Evolutionary conservation across 1,284 basidiomycete genomes (phyloP).

Genomic region (Austropuccinia psidii): DNA sequence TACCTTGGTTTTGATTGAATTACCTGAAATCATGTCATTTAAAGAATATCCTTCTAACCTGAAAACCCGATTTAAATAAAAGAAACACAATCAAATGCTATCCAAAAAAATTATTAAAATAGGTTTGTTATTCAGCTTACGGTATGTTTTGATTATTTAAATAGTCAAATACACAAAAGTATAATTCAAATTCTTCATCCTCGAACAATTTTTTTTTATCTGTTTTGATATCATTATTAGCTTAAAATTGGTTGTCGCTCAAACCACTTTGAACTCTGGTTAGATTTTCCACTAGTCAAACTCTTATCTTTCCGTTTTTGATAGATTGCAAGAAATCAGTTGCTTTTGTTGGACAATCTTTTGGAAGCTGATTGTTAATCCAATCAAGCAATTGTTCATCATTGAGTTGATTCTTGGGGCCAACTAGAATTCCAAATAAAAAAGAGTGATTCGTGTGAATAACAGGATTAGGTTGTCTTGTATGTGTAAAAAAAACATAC

Average conservation of each 20-base stretch:
- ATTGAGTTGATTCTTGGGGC: no score
- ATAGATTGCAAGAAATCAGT: conserved; percentile 40
- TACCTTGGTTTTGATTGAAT: conserved; percentile 8
- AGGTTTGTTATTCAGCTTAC: no score
- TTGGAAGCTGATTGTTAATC: conserved; percentile 58
- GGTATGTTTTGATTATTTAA: conserved; percentile 20
- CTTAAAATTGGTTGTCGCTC: conserved; percentile 29
- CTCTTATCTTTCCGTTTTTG: conserved; percentile 39
- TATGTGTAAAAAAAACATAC: no score
- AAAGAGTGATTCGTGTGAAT: no score
- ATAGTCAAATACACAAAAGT: conserved; percentile 20
- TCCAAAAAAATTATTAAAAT: no score
- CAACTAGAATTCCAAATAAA: no score
- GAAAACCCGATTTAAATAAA: not conserved
- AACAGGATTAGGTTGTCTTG: no score
- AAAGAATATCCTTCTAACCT: conserved; percentile 26
- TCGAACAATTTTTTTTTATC: no score
- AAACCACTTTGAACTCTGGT: conserved; percentile 26
- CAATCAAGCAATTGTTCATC: conserved; percentile 63
- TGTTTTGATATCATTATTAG: conserved; percentile 24
- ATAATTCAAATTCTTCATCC: conserved; percentile 39
- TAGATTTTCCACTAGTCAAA: conserved; percentile 25
- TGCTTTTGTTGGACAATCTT: not conserved
- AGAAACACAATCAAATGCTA: not conserved
- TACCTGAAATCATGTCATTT: conserved; percentile 28